Conservation (phyloP, 495 filamentous ascomycete species). For the Penicillium robsamsonii region DNA sequence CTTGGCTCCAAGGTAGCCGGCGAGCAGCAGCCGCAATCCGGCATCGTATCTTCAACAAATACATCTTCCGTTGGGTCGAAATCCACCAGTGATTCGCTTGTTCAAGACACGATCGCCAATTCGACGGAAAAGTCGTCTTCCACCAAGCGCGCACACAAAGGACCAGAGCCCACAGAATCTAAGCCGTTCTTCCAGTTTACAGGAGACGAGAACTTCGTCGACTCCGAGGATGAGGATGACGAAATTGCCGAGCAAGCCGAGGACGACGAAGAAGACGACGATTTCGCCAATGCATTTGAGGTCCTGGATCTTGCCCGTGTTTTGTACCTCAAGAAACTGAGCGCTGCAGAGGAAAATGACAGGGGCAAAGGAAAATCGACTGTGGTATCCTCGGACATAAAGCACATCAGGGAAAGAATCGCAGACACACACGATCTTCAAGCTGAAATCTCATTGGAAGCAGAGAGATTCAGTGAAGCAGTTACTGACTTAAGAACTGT, state of each 20-base stretch:
- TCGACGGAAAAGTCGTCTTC: constrained; percentile 35
- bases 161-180: constrained; percentile 39
- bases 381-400: constrained; percentile 48
- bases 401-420: constrained; percentile 73
- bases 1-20: constrained; percentile 75
- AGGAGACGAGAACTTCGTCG: constrained; percentile 89
- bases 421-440: constrained; percentile 90
- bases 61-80: constrained; percentile 18
- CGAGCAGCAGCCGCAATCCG: constrained; percentile 48
- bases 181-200: constrained; percentile 88
- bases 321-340: constrained; percentile 62
- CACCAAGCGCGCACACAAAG: constrained; percentile 36
- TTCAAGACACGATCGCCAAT: constrained; percentile 30
- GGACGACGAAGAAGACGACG: constrained; percentile 81
- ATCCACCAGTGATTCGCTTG: constrained; percentile 20
- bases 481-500: constrained; percentile 74
- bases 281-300: constrained; percentile 86
- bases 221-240: constrained; percentile 68
- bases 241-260: constrained; percentile 41
- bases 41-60: constrained; percentile 21
- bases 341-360: constrained; percentile 46
- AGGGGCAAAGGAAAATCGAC: constrained; percentile 51
- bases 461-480: constrained; percentile 80
- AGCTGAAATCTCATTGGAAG: constrained; percentile 92
- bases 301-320: constrained; percentile 88